These are phyloP conservation scores for Schwanniomyces occidentalis DNA, from an alignment of 805 yeast genomes.

Conservation along the genomic window DNA sequence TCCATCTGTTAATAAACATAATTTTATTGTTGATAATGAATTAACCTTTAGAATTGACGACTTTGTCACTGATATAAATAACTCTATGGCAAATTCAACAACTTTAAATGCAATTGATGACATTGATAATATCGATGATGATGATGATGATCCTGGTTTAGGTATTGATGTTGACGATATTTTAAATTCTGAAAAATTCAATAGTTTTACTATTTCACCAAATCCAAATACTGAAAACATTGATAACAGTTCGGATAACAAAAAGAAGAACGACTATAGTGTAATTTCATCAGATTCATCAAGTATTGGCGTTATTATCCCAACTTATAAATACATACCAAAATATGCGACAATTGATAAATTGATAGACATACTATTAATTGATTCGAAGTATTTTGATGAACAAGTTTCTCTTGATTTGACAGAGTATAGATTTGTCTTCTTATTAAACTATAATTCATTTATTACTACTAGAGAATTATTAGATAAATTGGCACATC, in stretches of 20 bases:
- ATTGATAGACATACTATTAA: constrained; percentile 74
- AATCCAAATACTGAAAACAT: constrained; percentile 7
- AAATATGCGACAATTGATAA: constrained; percentile 66
- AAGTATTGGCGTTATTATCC: constrained; percentile 3
- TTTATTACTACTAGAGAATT: constrained; percentile 41
- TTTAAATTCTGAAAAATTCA: constrained; percentile 40
- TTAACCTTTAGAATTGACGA: constrained; percentile 38
- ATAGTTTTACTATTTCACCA: constrained; percentile 19
- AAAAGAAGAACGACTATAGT: constrained; percentile 10
- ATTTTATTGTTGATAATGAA: constrained; percentile 29
- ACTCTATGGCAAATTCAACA: constrained; percentile 13
- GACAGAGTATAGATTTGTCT: constrained; percentile 42
- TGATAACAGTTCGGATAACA: neutral
- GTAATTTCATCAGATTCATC: constrained; percentile 16
- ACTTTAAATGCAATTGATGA: constrained; percentile 20
- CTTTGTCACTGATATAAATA: constrained; percentile 29
- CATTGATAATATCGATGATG: constrained; percentile 33
- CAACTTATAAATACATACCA: constrained; percentile 27
- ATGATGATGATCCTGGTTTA: constrained; percentile 39
- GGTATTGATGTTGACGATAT: constrained; percentile 47
- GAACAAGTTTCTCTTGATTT: constrained; percentile 34
- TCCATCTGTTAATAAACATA: constrained; percentile 20
- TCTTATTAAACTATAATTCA: constrained; percentile 41
- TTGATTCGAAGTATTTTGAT: constrained; percentile 63
- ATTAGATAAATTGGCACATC: constrained; percentile 39